Percentiles rank a stretch among this genome's conserved stretches.
phyloP scores from a whole-genome alignment of 2,329 filamentous ascomycete genomes.

The Ophiostoma australiae region DNA sequence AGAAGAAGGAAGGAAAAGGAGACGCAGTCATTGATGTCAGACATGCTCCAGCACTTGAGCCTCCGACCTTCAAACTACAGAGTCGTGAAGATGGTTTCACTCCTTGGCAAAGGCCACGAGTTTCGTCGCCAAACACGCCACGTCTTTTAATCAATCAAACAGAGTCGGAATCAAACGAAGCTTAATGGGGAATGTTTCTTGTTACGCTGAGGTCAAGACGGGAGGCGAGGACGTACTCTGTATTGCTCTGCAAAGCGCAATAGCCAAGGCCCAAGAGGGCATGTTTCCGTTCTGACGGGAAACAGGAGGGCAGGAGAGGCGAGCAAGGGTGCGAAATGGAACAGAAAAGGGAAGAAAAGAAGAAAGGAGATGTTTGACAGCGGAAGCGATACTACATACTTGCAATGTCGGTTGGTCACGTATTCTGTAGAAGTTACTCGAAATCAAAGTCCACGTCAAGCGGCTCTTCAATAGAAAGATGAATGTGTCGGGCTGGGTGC shows the following conservation, averaged over 20 bases:
- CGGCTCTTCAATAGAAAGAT: neutral
- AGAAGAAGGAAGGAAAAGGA: neutral
- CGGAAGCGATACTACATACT: neutral
- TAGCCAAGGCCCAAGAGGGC: neutral
- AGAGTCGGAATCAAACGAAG: neutral
- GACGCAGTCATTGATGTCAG: neutral
- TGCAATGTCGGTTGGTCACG: too few species aligned
- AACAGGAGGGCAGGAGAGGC: neutral
- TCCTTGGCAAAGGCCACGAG: neutral
- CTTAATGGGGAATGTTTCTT: neutral
- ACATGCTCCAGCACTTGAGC: neutral
- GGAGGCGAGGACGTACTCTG: neutral
- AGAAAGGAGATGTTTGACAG: neutral
- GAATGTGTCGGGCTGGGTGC: neutral
- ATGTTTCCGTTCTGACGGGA: constrained; percentile 9
- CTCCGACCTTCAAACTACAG: neutral
- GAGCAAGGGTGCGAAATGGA: neutral
- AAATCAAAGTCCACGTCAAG: neutral
- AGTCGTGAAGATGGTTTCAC: neutral
- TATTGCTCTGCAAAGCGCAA: neutral
- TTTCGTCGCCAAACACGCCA: neutral
- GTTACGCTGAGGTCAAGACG: neutral
- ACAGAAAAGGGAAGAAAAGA: neutral
- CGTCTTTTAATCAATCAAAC: neutral
- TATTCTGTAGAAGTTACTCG: neutral